Conservation (phyloP, 2,329 filamentous ascomycete genomes). For the Aotearoamyces nothofagi region DNA sequence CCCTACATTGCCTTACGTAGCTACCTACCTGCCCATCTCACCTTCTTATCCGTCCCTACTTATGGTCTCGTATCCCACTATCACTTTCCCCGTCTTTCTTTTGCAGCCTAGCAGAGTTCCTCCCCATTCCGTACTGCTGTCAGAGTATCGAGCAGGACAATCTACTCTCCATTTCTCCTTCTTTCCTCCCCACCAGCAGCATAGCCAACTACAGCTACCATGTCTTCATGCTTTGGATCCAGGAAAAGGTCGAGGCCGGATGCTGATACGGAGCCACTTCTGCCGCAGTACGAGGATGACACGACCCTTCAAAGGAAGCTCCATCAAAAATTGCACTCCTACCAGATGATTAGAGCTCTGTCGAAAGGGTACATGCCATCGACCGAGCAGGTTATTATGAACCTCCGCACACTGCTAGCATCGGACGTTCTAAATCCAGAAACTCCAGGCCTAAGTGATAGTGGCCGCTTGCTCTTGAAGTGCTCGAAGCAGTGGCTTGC, state of each 20-base stretch:
- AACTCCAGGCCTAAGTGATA: conserved; percentile 59
- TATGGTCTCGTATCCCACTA: too few species aligned
- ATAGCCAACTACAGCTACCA: conserved; percentile 8
- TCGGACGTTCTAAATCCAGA: conserved; percentile 67
- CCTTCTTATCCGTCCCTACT: too few species aligned
- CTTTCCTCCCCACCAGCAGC: neutral
- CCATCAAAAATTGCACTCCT: conserved; percentile 82
- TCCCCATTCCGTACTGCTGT: too few species aligned
- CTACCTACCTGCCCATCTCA: too few species aligned
- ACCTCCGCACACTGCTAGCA: conserved; percentile 64
- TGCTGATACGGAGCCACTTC: conserved; percentile 43
- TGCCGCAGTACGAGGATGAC: conserved; percentile 72
- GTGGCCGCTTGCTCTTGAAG: conserved; percentile 58
- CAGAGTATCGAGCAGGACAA: too few species aligned
- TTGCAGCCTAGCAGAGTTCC: too few species aligned
- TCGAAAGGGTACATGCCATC: conserved; percentile 83
- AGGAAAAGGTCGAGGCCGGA: conserved; percentile 13
- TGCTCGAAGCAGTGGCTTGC: conserved; percentile 60
- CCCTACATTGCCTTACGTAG: too few species aligned
- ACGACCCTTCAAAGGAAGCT: conserved; percentile 63
- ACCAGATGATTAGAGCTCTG: conserved; percentile 78
- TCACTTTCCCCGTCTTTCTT: too few species aligned
- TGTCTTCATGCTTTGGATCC: conserved; percentile 19
- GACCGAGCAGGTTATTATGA: conserved; percentile 67
- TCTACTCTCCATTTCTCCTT: neutral